A percentile compares a stretch with the other conserved stretches of the same genome.
Evolutionary conservation across 768 basidiomycete genomes (phyloP).

Genomic region (Boletus tomentosulus): DNA sequence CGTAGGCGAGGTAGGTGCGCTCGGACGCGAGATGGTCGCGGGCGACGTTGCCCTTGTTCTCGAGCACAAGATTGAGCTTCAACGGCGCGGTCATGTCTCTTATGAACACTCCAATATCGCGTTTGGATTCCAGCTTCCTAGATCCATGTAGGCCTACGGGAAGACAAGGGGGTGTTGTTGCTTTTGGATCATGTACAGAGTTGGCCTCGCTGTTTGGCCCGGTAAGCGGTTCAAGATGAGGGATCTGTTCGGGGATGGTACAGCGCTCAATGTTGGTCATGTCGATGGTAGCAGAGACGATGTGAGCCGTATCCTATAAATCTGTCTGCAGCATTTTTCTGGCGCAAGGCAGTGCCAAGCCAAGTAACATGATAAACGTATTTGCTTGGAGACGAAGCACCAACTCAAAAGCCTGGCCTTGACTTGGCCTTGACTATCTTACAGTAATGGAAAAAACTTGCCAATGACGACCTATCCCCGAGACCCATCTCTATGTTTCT

Average conservation of each 20-base stretch:
- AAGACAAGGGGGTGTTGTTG: background rate
- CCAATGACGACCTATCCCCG: too few relatives aligned
- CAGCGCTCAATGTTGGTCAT: slow-evolving; percentile 13
- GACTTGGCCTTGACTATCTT: too few relatives aligned
- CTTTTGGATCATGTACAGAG: slow-evolving; percentile 3
- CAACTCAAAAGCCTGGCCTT: too few relatives aligned
- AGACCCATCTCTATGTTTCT: too few relatives aligned
- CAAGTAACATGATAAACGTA: too few relatives aligned
- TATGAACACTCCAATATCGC: background rate
- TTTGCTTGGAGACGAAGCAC: too few relatives aligned
- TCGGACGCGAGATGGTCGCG: slow-evolving; percentile 63
- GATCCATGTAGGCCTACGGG: background rate
- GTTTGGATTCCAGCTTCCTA: background rate
- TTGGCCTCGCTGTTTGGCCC: slow-evolving; percentile 6
- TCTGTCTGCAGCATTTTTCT: too few relatives aligned
- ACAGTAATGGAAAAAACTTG: too few relatives aligned
- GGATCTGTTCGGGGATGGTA: slow-evolving; percentile 13
- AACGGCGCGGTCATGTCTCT: slow-evolving; percentile 3
- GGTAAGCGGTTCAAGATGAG: slow-evolving; percentile 21
- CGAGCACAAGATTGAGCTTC: slow-evolving; percentile 35
- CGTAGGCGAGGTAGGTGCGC: slow-evolving; percentile 59
- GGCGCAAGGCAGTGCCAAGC: background rate
- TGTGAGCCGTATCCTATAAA: too few relatives aligned
- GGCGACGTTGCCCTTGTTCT: slow-evolving; percentile 60
- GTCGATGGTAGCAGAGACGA: background rate